Evolutionary conservation across 148 eudicot genomes (phyloP).

Genomic region (Vaccinium vitisidaea): DNA sequence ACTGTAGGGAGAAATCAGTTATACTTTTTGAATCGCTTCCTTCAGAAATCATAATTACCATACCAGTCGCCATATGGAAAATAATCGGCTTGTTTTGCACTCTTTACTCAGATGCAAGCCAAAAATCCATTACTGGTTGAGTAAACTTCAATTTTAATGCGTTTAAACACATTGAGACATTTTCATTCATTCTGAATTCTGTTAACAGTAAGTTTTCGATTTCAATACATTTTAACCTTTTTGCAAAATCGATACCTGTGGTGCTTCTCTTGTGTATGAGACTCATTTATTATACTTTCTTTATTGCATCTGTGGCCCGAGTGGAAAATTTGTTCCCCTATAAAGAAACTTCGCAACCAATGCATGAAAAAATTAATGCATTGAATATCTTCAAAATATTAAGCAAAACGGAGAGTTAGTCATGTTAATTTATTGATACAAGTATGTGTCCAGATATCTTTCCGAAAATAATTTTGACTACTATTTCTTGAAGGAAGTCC

Average conservation of each 20-base stretch:
- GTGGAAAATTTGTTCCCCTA: not conserved
- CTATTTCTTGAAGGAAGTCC: not conserved
- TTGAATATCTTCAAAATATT: not conserved
- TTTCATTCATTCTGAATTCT: not conserved
- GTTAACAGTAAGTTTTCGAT: not conserved
- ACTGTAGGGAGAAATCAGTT: not conserved
- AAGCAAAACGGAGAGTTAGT: not conserved
- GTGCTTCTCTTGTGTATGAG: not conserved
- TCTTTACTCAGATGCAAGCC: not conserved
- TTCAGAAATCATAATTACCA: not conserved
- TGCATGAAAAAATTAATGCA: not conserved
- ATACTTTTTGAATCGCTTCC: not conserved
- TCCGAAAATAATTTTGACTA: not conserved
- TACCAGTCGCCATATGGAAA: not conserved
- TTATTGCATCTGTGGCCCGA: not conserved
- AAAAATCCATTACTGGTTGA: not conserved
- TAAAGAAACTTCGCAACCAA: not conserved
- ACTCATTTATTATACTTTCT: constrained; percentile 6
- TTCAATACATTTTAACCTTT: not conserved
- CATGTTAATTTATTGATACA: not conserved
- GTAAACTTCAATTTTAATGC: not conserved
- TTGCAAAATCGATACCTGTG: not conserved
- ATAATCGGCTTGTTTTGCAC: not conserved
- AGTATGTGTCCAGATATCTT: not conserved
- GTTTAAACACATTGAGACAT: not conserved